Evolutionary conservation across 768 basidiomycete species (phyloP).

Genomic region (Baorangia bicolor): DNA sequence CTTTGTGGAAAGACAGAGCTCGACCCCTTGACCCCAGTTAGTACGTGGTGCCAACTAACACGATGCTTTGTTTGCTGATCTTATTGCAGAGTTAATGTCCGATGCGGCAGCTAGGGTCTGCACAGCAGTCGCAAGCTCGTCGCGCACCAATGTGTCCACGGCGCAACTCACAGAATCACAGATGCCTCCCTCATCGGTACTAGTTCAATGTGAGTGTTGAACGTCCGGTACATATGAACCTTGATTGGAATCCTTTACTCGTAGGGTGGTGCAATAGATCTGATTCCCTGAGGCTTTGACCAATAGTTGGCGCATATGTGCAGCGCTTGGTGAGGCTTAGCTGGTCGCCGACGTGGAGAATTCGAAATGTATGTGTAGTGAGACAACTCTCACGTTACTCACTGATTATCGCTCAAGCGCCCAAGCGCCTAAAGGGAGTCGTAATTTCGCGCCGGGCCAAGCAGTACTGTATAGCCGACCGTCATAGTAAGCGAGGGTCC

Average conservation of each 20-base stretch:
- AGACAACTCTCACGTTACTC: background rate
- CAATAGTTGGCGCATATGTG: background rate
- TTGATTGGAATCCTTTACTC: background rate
- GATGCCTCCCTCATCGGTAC: background rate
- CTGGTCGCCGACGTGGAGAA: background rate
- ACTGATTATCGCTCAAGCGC: conserved; percentile 1
- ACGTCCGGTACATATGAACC: background rate
- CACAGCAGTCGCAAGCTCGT: background rate
- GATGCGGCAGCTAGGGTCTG: background rate
- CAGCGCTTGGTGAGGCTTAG: background rate
- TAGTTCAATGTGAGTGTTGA: conserved; percentile 3
- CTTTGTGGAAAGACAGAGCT: background rate
- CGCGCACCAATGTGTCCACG: background rate
- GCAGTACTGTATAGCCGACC: background rate
- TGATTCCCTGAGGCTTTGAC: background rate
- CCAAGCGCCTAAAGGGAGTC: background rate
- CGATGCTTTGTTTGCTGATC: background rate
- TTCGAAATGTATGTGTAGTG: background rate
- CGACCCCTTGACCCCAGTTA: background rate
- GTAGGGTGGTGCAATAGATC: background rate
- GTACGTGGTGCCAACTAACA: conserved; percentile 2
- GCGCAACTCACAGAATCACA: background rate
- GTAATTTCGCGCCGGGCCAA: background rate
- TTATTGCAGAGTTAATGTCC: background rate
- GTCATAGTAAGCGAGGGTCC: background rate